phyloP scores from a whole-genome alignment of 306 rosid species.

The Rosa chinensis region DNA sequence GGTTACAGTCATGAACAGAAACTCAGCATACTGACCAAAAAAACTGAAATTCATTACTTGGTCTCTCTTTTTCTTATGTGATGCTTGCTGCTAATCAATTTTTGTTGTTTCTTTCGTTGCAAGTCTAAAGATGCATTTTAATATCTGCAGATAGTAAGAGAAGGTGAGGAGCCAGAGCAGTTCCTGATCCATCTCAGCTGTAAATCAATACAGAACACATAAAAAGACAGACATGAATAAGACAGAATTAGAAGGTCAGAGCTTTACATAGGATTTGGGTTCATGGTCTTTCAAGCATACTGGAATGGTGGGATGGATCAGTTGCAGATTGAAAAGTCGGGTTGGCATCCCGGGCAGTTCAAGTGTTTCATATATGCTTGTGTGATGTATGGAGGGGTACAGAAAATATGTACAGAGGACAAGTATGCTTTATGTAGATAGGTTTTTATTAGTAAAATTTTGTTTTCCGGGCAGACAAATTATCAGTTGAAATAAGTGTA shows the following conservation, averaged over 20 bases:
- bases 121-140: conserved; percentile 1
- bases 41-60: not conserved
- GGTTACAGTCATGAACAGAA: not conserved
- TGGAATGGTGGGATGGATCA: conserved; percentile 10
- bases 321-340: conserved; percentile 17
- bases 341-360: conserved; percentile 42
- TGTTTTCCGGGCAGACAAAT: conserved; percentile 3
- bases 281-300: not conserved
- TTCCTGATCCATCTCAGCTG: conserved; percentile 34
- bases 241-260: not conserved
- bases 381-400: conserved; percentile 35
- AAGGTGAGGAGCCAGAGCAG: conserved; percentile 50
- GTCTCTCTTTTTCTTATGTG: not conserved
- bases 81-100: not conserved
- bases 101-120: not conserved
- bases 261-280: not conserved
- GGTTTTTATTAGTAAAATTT: conserved; percentile 21
- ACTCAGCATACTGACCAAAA: not conserved
- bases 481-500: conserved; percentile 8
- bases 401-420: conserved; percentile 33
- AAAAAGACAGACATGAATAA: conserved; percentile 6
- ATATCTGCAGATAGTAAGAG: conserved; percentile 41
- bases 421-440: conserved; percentile 2
- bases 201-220: conserved; percentile 7
- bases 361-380: conserved; percentile 36